phyloP scores from a whole-genome alignment of 306 rosid species.

The Dicorynia guianensis region DNA sequence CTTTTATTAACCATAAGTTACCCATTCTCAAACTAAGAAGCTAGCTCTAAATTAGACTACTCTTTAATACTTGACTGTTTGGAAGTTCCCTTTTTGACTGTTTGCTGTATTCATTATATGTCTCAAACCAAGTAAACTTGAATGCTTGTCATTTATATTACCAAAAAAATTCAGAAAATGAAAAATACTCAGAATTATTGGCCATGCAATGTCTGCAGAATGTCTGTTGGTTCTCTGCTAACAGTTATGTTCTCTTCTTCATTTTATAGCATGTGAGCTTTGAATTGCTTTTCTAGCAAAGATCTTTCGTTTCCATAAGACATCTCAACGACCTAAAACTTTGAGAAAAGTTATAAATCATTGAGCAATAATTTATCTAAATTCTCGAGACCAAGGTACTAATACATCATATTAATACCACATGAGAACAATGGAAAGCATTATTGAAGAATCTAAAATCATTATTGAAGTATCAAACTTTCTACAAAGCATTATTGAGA shows the following conservation, averaged over 20 bases:
- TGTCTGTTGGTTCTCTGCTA: not conserved
- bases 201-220: not conserved
- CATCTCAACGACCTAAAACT: slow-evolving; percentile 2
- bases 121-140: not conserved
- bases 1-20: too few species aligned
- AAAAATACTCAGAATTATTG: not conserved
- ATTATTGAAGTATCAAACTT: slow-evolving; percentile 2
- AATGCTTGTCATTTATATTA: not conserved
- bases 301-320: slow-evolving; percentile 2
- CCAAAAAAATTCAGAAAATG: not conserved
- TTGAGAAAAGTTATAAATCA: slow-evolving; percentile 13
- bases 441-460: slow-evolving; percentile 14
- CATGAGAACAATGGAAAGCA: not conserved
- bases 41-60: not conserved
- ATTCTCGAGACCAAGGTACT: not conserved
- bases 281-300: not conserved
- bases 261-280: not conserved
- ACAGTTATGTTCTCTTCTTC: not conserved
- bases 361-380: slow-evolving; percentile 11
- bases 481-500: slow-evolving; percentile 6
- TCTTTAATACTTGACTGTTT: not conserved
- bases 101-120: not conserved
- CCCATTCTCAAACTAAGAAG: too few species aligned
- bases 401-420: not conserved
- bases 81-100: not conserved